Evolutionary conservation across 1,284 basidiomycete genomes (phyloP).

Genomic region (Ceratobasidium sp.): DNA sequence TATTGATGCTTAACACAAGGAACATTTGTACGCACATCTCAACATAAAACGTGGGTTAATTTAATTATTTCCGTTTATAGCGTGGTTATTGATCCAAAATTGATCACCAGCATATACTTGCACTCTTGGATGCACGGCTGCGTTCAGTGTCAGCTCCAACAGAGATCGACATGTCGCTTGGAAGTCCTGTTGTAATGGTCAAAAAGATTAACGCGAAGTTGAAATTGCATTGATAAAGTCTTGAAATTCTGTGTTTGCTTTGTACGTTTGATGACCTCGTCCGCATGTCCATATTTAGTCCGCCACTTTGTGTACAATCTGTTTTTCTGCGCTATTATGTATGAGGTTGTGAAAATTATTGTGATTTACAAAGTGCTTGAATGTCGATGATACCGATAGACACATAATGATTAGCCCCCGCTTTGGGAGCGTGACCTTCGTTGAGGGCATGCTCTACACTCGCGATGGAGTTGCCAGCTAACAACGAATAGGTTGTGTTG

Average conservation of each 20-base stretch:
- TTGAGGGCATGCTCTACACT: no score
- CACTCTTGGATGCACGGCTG: neutral
- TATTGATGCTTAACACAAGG: neutral
- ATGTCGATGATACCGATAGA: no score
- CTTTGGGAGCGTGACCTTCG: no score
- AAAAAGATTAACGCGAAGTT: neutral
- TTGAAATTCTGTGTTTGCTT: neutral
- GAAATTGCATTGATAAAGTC: neutral
- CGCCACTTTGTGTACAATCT: no score
- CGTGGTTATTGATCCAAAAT: neutral
- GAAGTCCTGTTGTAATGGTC: neutral
- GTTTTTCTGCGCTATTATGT: no score
- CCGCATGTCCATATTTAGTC: neutral
- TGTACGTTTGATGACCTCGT: neutral
- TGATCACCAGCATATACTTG: neutral
- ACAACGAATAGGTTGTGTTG: no score
- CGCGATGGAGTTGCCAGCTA: no score
- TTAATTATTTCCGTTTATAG: neutral
- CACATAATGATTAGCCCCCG: no score
- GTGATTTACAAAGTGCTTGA: no score
- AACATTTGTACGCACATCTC: neutral
- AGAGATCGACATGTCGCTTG: neutral
- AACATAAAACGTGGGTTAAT: neutral
- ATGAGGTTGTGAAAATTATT: no score
- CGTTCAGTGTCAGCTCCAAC: neutral